Percentiles rank a stretch among this genome's conserved stretches.
phyloP scores from a whole-genome alignment of 805 yeast genomes.

The Cyberlindnera misumaiensis region DNA sequence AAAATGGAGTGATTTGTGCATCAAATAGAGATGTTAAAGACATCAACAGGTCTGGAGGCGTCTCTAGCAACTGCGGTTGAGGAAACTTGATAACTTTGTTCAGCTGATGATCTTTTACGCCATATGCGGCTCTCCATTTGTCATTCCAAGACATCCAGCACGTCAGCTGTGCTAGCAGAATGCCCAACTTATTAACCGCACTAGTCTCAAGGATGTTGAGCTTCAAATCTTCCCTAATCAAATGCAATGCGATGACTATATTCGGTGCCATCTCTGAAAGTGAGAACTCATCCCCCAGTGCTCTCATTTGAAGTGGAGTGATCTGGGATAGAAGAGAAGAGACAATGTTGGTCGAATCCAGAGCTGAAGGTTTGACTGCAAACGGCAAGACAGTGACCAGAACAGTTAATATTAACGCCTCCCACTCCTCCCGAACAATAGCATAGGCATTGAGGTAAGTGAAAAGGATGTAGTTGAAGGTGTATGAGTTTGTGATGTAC shows the following conservation, averaged over 20 bases:
- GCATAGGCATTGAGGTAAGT: constrained; percentile 54
- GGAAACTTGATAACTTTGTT: constrained; percentile 36
- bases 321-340: constrained; percentile 9
- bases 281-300: constrained; percentile 25
- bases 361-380: constrained; percentile 21
- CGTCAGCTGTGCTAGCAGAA: constrained; percentile 53
- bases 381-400: constrained; percentile 46
- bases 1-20: constrained; percentile 40
- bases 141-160: constrained; percentile 72
- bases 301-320: constrained; percentile 12
- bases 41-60: constrained; percentile 55
- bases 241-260: constrained; percentile 61
- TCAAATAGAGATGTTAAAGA: constrained; percentile 49
- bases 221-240: constrained; percentile 68
- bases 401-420: constrained; percentile 45
- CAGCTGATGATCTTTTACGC: constrained; percentile 25
- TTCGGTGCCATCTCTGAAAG: constrained; percentile 54
- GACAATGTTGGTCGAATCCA: constrained; percentile 9
- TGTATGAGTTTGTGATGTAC: constrained; percentile 50
- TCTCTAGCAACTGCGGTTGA: constrained; percentile 28
- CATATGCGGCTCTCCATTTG: constrained; percentile 55
- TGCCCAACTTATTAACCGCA: constrained; percentile 37
- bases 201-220: constrained; percentile 42
- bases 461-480: constrained; percentile 52
- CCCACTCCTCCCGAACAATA: constrained; percentile 49